These are phyloP conservation scores for Actinomortierella wolfii DNA, from an alignment of 371 early-diverging fungal genomes.

Conservation along the genomic window DNA sequence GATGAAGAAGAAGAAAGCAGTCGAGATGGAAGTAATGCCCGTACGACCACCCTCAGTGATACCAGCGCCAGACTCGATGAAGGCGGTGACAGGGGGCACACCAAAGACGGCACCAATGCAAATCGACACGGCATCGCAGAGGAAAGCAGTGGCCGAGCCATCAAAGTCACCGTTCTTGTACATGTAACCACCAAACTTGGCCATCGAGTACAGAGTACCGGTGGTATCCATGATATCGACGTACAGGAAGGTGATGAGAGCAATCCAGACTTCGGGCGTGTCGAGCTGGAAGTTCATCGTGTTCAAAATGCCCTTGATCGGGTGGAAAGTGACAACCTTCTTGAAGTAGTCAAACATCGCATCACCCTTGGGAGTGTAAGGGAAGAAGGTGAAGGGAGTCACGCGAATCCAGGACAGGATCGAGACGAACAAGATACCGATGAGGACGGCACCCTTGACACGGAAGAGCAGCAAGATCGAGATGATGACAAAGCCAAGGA, in stretches of 20 bases:
- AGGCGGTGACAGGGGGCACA: constrained; percentile 75
- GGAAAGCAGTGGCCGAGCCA: constrained; percentile 73
- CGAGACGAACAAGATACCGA: constrained; percentile 73
- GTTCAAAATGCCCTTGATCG: constrained; percentile 62
- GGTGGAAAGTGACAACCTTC: constrained; percentile 69
- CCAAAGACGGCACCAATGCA: constrained; percentile 74
- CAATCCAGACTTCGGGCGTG: constrained; percentile 74
- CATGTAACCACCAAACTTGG: constrained; percentile 77
- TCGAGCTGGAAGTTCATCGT: constrained; percentile 66
- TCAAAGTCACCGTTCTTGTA: constrained; percentile 79
- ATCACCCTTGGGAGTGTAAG: constrained; percentile 66
- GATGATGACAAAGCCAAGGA: constrained; percentile 75
- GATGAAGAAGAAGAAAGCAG: constrained; percentile 73
- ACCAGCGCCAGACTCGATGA: constrained; percentile 82
- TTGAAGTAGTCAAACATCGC: constrained; percentile 72
- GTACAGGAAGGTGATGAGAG: constrained; percentile 79
- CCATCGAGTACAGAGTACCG: constrained; percentile 82
- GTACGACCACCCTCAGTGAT: constrained; percentile 85
- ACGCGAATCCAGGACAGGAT: constrained; percentile 71
- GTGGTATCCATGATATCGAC: constrained; percentile 79
- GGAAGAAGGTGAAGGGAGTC: constrained; percentile 76
- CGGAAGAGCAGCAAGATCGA: constrained; percentile 64
- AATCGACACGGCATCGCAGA: constrained; percentile 68
- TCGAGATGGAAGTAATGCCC: constrained; percentile 72
- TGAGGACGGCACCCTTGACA: constrained; percentile 74